Base-by-base conservation (phyloP, 306 rosid genomes). In the Lotus japonicus region DNA sequence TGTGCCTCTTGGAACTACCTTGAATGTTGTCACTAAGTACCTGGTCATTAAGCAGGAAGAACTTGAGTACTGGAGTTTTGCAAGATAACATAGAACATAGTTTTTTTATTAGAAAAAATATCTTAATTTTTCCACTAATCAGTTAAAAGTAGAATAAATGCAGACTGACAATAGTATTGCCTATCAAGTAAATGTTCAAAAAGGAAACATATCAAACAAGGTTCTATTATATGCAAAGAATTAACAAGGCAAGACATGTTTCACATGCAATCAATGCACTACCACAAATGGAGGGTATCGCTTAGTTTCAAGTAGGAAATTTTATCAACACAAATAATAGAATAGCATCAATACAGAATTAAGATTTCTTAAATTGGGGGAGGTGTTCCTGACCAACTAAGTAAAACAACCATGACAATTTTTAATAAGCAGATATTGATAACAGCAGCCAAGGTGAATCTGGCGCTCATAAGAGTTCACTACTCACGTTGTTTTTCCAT, bases 1-100 rank as follows among this genome's bases (percentile, higher is more conserved):
- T 16, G 99, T 95, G 62, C 99, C 99, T 80, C 97, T 84, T 66
- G 97, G 97, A 75, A 95, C 99, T 60, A 87, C 68, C 86, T 88
- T 90, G 80, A 95, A 81, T 58, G 95, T 87, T 5, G 97, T 94
- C 39, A 95, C 90, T 66, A 95, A 81, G 77, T 95, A 95, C 89
- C 99, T 95, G 84, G 31, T 52, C 59, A 76, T 81, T 54, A 19
- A 69, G 16, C 23, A 36, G 3, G 15, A 38, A 6, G 17, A 75
- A 57, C 9, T 66, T 74, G 9, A 58, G 58, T 42, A 54, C 14
- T 51, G 33, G 56, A 21, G 49, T 46, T 46, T 51, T 35, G 1
- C 39, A 31, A 68, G 46, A 46, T 68, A 59, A 45, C 45, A 48
- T 11, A 61, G 52, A 45, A 66, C 12, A 23, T 18, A 28, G 16